Evolutionary conservation across 2,329 filamentous ascomycete species (phyloP).

Genomic region (Colletotrichum navitas): DNA sequence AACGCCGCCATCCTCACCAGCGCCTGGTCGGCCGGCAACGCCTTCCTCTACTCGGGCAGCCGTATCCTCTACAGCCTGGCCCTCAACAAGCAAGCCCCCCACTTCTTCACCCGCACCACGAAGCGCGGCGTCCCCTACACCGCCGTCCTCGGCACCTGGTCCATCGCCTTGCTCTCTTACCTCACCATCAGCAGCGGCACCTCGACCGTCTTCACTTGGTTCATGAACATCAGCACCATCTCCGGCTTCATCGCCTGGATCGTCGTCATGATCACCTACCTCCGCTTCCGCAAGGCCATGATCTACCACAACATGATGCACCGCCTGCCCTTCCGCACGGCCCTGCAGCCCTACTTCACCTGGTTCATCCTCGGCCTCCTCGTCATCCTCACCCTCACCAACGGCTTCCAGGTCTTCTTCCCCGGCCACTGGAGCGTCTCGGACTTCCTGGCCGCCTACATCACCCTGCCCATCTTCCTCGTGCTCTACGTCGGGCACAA

Average conservation of each 20-base stretch:
- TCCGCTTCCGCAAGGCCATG: constrained; percentile 71
- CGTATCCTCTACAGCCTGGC: constrained; percentile 79
- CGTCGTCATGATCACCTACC: constrained; percentile 68
- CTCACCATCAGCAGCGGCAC: constrained; percentile 75
- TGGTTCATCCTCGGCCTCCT: constrained; percentile 71
- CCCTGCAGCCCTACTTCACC: constrained; percentile 72
- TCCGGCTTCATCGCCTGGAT: constrained; percentile 72
- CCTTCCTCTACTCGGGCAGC: constrained; percentile 73
- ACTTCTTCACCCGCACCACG: constrained; percentile 70
- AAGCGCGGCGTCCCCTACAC: constrained; percentile 71
- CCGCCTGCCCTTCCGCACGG: constrained; percentile 64
- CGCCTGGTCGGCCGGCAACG: constrained; percentile 74
- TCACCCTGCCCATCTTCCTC: constrained; percentile 73
- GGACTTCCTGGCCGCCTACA: constrained; percentile 74
- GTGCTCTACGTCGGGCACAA: constrained; percentile 73
- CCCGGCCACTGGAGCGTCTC: constrained; percentile 71
- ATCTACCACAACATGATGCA: constrained; percentile 63
- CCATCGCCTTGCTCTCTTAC: constrained; percentile 76
- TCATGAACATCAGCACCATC: constrained; percentile 77
- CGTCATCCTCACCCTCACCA: constrained; percentile 74
- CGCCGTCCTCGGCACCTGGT: constrained; percentile 65
- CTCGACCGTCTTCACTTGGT: constrained; percentile 76
- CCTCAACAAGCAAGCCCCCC: constrained; percentile 74
- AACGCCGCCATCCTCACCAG: constrained; percentile 77
- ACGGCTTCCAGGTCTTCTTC: constrained; percentile 82